Evolutionary conservation across 805 yeast genomes (phyloP).

Genomic region (Alloascoidea africana): DNA sequence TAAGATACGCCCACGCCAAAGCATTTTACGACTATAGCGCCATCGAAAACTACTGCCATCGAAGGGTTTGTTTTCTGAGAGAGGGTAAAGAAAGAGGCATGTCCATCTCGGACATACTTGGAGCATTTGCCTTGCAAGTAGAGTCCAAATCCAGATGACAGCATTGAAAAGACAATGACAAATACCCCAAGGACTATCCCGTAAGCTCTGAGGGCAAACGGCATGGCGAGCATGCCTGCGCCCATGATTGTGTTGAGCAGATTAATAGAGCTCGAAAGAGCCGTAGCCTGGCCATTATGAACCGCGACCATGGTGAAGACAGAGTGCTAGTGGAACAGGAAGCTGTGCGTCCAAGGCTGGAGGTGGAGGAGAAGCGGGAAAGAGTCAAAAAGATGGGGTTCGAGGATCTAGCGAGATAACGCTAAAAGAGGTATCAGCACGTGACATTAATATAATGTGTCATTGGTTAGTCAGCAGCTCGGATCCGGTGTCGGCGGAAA

Average conservation of each 20-base stretch:
- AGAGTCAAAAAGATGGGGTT: background rate
- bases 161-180: slow-evolving; percentile 42
- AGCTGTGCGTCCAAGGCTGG: background rate
- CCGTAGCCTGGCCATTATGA: slow-evolving; percentile 24
- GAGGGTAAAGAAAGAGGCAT: slow-evolving; percentile 55
- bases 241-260: slow-evolving; percentile 63
- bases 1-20: slow-evolving; percentile 72
- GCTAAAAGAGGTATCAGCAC: background rate
- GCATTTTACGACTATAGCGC: slow-evolving; percentile 64
- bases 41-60: slow-evolving; percentile 49
- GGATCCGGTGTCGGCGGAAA: no score
- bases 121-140: slow-evolving; percentile 47
- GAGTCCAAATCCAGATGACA: slow-evolving; percentile 52
- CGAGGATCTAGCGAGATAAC: background rate
- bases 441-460: background rate
- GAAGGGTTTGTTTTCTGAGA: slow-evolving; percentile 58
- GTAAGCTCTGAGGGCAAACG: slow-evolving; percentile 50
- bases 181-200: slow-evolving; percentile 41
- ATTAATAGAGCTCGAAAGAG: slow-evolving; percentile 41
- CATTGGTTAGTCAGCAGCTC: no score
- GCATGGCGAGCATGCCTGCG: slow-evolving; percentile 68
- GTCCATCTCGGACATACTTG: slow-evolving; percentile 35
- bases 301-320: background rate
- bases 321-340: background rate
- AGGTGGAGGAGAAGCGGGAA: background rate